Evolutionary conservation across 768 basidiomycete genomes (phyloP), one percentile per base, ranked within the genome.

Genomic region (Kwoniella newhampshirensis): DNA sequence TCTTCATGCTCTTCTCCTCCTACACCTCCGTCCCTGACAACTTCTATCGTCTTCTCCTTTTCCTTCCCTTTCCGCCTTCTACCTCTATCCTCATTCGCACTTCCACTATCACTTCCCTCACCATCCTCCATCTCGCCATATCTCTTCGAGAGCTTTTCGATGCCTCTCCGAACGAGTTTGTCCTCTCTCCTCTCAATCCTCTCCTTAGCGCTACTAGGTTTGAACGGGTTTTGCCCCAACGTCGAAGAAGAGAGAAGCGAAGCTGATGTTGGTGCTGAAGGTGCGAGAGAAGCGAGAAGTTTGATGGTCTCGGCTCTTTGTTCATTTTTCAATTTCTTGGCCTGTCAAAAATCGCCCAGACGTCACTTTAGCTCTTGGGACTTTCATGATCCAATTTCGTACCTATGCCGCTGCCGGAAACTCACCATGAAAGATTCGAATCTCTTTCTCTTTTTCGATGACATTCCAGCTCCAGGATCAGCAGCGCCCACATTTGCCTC

Each of bases 401-500:
- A 41, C 9, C 26, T 8, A 9, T 8, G 18, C 11, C n/a, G n/a
- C n/a, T n/a, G 5, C 49, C 32, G 20, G 48, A 27, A 13, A 77
- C 86, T 67, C 54, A 90, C 91, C 67, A 97, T 92, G 69, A 91
- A 98, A 62, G 89, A 89, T 62, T 97, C 93, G 4, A 98, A 78
- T 50, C 89, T 80, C 74, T 88, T 92, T 79, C 85, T 86, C 79
- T 90, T 93, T 79, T 92, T 92, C 55, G 79, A 83, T 41, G 83
- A 87, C 81, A 89, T 85, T 71, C 60, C 58, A 51, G 49, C 43
- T n/a, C 48, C 50, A 11, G 50, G 56, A 48, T 58, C 56, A 12
- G 47, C 43, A 25, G 15, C 18, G 5, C 13, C 35, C 4, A 12
- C 37, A 5, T 4, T 27, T 27, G 11, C 23, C 3, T 21, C n/a